A percentile compares a stretch with the other conserved stretches of the same genome.
These are phyloP conservation scores for Petunia hybrid DNA, from an alignment of 305 asterid genomes.

Conservation along the genomic window DNA sequence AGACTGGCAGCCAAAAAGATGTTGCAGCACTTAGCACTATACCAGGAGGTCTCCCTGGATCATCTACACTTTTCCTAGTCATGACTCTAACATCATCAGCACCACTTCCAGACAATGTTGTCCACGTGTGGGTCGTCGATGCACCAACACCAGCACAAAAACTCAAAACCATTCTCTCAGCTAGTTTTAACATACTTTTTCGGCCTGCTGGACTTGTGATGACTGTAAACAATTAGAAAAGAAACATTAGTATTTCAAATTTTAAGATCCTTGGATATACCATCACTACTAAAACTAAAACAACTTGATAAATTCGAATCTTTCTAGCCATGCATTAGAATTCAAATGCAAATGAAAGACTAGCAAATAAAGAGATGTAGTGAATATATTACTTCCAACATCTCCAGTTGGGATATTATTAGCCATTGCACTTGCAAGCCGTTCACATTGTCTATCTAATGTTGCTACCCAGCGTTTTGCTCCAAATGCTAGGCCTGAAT, in stretches of 20 bases:
- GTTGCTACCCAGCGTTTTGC: slow-evolving; percentile 65
- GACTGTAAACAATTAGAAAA: background rate
- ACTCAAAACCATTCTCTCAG: slow-evolving; percentile 55
- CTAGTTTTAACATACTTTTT: slow-evolving; percentile 47
- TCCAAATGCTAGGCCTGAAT: slow-evolving; percentile 61
- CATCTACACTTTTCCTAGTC: slow-evolving; percentile 55
- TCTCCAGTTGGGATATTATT: slow-evolving; percentile 37
- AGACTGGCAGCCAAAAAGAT: slow-evolving; percentile 62
- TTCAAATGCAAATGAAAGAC: background rate
- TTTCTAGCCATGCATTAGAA: too few species aligned
- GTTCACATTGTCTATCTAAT: slow-evolving; percentile 51
- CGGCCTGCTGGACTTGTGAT: slow-evolving; percentile 40
- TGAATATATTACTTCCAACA: slow-evolving; percentile 1
- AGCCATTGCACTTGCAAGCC: slow-evolving; percentile 39
- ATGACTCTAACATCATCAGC: slow-evolving; percentile 47
- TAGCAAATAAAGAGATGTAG: background rate
- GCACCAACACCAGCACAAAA: slow-evolving; percentile 52
- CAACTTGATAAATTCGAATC: too few species aligned
- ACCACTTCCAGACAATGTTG: slow-evolving; percentile 48
- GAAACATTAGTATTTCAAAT: background rate
- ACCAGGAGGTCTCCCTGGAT: slow-evolving; percentile 48
- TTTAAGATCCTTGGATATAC: background rate
- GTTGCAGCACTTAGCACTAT: slow-evolving; percentile 52
- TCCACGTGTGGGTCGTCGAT: slow-evolving; percentile 57
- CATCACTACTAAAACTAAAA: background rate